Percentiles rank a stretch among this genome's conserved stretches.
Conservation (phyloP, 306 rosid species). For the Trifolium dubium region DNA sequence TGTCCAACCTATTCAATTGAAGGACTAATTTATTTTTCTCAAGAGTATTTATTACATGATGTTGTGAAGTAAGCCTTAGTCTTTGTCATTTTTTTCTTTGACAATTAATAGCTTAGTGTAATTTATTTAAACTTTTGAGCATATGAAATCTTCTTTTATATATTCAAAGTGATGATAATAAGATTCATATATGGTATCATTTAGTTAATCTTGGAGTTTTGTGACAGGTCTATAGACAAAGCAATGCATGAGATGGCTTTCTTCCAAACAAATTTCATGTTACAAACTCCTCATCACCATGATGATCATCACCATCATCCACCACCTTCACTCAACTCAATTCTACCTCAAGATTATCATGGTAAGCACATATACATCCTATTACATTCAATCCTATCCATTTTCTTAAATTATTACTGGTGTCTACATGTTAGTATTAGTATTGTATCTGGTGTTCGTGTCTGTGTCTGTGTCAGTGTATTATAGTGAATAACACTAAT, state of each 20-base stretch:
- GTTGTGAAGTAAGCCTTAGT: slow-evolving; percentile 28
- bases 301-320: slow-evolving; percentile 68
- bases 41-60: slow-evolving; percentile 39
- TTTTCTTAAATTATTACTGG: background rate
- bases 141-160: slow-evolving; percentile 38
- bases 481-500: background rate
- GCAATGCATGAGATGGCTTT: slow-evolving; percentile 79
- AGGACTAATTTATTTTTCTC: slow-evolving; percentile 41
- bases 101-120: background rate
- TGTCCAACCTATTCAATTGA: slow-evolving; percentile 50
- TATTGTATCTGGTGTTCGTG: background rate
- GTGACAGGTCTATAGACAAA: slow-evolving; percentile 48
- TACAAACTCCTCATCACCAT: slow-evolving; percentile 70
- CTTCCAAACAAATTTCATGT: slow-evolving; percentile 92
- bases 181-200: slow-evolving; percentile 11
- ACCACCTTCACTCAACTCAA: slow-evolving; percentile 73
- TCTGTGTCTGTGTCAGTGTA: background rate
- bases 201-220: slow-evolving; percentile 44
- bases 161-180: slow-evolving; percentile 44
- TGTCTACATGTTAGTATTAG: background rate
- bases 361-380: slow-evolving; percentile 45
- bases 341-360: slow-evolving; percentile 83
- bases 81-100: background rate
- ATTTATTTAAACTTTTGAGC: slow-evolving; percentile 9
- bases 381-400: background rate